Evolutionary conservation across 768 basidiomycete species (phyloP).

Genomic region (Pleurotus citrinopileatus): DNA sequence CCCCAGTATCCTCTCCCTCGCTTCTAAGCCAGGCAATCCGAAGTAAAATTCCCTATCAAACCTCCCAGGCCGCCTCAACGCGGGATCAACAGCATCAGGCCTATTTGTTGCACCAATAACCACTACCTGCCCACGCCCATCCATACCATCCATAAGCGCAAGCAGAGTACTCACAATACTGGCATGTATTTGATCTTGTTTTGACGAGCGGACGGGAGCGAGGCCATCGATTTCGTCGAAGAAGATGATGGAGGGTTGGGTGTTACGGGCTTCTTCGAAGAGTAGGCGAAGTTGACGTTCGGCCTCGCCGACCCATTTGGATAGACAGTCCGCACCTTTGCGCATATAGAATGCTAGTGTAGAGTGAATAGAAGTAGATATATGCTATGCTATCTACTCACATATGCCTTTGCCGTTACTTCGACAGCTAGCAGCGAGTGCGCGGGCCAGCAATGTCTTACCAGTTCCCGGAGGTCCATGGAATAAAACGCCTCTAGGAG

Average conservation of each 20-base stretch:
- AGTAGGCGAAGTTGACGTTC: constrained; percentile 92
- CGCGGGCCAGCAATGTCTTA: constrained; percentile 91
- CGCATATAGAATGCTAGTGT: constrained; percentile 95
- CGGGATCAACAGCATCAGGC: constrained; percentile 97
- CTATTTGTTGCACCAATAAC: constrained; percentile 98
- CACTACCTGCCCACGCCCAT: constrained; percentile 94
- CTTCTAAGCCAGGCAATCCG: constrained; percentile 80
- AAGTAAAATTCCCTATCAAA: constrained; percentile 99
- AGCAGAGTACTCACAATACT: constrained; percentile 95
- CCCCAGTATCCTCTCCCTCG: constrained; percentile 81
- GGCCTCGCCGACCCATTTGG: constrained; percentile 99
- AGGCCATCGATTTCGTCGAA: constrained; percentile 99
- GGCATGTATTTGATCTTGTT: constrained; percentile 98
- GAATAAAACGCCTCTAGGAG: constrained; percentile 94
- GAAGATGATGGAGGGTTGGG: constrained; percentile 97
- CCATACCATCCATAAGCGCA: constrained; percentile 99
- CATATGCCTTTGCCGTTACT: constrained; percentile 86
- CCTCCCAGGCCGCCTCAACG: constrained; percentile 87
- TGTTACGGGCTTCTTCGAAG: constrained; percentile 92
- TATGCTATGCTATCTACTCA: constrained; percentile 36
- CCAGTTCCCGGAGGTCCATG: constrained; percentile 99
- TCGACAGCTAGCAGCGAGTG: constrained; percentile 89
- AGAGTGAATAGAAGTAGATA: background rate
- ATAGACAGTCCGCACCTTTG: constrained; percentile 96
- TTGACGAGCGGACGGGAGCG: constrained; percentile 96